Evolutionary conservation across 1,139 yeast genomes (phyloP), one percentile per base, ranked within the genome.

Genomic region (Yamadazyma friedrichii): DNA sequence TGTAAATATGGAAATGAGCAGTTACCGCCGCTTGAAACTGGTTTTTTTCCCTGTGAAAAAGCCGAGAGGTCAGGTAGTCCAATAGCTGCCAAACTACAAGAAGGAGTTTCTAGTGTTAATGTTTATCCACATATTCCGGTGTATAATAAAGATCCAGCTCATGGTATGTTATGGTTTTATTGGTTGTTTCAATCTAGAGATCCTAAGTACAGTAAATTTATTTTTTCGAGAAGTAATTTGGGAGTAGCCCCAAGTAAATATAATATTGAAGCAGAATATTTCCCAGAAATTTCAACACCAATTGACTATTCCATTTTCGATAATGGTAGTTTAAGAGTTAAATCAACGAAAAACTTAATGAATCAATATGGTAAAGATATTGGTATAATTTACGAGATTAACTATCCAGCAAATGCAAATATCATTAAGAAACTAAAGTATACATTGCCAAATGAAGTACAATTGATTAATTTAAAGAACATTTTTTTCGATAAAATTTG

Each of bases 401-500:
- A 39, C 15, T 31, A 39, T 13, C 15, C 36, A 9, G 31, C 35
- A 9, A 11, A 39, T 5, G 20, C 11, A 9, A 25, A 35, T n/a
- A 24, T 40, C 5, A 10, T 45, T 4, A 28, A 24, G 5, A 29
- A 39, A 20, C 3, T 48, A 2, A 48, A 48, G 28, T 8, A 24
- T 10, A 15, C 41, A 4, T 30, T 48, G 15, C 51, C 51, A 3
- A 36, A 17, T 16, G 46, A 46, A 36, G 17, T 16, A 6, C 45
- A 41, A 12, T 29, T 48, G 24, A 38, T 46, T n/a, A 40, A 31
- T 22, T 44, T 38, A 25, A 42, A 50, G 15, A 44, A 47, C 24
- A 32, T 47, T 12, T 79, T 65, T 47, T 77, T 78, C 52, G 55
- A 51, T 6, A 56, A 61, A 24, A 60, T 75, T 6, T 69, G 70